Evolutionary conservation across 2,329 filamentous ascomycete genomes (phyloP).

Genomic region (Epichloe hybrida): DNA sequence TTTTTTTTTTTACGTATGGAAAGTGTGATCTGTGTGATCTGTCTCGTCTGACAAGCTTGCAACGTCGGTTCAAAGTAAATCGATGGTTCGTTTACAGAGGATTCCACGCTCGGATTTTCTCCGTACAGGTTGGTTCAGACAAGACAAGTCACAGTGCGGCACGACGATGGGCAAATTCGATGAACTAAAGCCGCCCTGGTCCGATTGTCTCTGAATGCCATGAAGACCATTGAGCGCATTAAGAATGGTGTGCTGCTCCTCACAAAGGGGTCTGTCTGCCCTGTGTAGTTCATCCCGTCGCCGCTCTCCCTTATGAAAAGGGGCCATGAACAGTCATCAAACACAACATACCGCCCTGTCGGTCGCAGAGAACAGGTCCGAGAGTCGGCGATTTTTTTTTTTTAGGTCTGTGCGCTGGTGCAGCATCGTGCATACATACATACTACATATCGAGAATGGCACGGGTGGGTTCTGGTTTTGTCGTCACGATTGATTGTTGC

Average conservation of each 20-base stretch:
- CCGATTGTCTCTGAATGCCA: background rate
- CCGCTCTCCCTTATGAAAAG: background rate
- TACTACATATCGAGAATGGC: no score
- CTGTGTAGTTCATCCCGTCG: background rate
- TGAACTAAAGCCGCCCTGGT: background rate
- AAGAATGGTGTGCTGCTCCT: background rate
- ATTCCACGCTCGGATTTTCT: background rate
- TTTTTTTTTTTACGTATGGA: background rate
- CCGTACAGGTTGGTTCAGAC: no score
- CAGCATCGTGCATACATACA: background rate
- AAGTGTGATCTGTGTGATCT: no score
- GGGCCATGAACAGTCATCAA: background rate
- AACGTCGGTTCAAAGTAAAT: no score
- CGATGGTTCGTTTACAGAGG: no score
- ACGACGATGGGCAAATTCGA: no score
- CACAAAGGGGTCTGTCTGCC: background rate
- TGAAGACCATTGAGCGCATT: background rate
- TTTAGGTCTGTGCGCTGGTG: background rate
- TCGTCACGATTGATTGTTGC: background rate
- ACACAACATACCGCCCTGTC: background rate
- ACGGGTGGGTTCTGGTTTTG: no score
- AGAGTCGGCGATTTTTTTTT: background rate
- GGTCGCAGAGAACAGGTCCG: background rate
- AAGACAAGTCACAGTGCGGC: background rate
- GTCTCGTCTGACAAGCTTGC: no score